Evolutionary conservation across 176 grass and related monocot genomes (phyloP), one percentile per base, ranked within the genome.

Genomic region (Phoenix roebelenii): DNA sequence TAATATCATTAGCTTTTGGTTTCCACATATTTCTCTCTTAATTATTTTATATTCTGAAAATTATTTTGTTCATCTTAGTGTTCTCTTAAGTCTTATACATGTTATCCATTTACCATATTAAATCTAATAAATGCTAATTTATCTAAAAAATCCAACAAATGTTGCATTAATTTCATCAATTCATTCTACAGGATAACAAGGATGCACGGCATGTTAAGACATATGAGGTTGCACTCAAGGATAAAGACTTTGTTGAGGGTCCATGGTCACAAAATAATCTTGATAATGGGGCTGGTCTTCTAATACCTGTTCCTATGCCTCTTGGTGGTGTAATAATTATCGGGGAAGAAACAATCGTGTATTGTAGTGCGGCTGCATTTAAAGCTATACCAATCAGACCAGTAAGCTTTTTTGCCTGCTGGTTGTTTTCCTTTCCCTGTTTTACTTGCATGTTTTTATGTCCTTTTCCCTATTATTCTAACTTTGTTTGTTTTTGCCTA

Each of bases 341-440:
- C 30, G 92, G 92, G 14, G 87, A 97, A 76, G 87, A 98, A 74
- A 92, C 88, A 58, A 85, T 92, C 54, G 93, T 98, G 59, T 98
- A 98, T 73, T 92, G 84, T 70, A 98, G 80, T 66, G 87, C 79
- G 35, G 79, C 81, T 73, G 74, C 76, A 65, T 98, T 92, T 85
- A 92, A 76, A 92, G 93, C 93, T 66, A 98, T 98, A 78, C 93
- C 93, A 73, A 92, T 92, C 39, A 98, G 86, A 79, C 84, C 83
- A 22, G 93, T 92, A 83, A 59, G 44, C 55, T 48, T 54, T 28
- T 64, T 9, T 72, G 52, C 52, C 59, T 16, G 23, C 7, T 24
- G 28, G 49, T 58, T 18, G 24, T 57, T 4, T 54, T 76, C 66
- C 17, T 64, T n/a, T 74, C 52, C 10, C 61, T 29, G 55, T 61